Evolutionary conservation across 2,329 filamentous ascomycete genomes (phyloP).

Genomic region (Aspergillus sp.): DNA sequence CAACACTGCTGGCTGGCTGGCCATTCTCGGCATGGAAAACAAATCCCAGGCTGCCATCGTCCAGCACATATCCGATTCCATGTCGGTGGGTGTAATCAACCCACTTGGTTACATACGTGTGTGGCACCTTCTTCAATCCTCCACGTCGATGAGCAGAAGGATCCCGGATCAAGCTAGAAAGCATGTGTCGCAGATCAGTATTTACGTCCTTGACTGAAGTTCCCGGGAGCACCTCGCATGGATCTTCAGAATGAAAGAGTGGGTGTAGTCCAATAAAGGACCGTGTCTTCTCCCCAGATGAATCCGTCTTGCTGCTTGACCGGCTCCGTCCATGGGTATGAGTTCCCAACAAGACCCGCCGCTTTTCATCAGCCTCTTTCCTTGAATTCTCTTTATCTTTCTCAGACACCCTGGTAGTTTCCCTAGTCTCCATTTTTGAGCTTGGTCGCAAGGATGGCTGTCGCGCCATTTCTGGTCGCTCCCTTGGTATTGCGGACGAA

Average conservation of each 20-base stretch:
- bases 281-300: slow-evolving; percentile 19
- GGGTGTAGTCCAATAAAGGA: slow-evolving; percentile 28
- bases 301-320: slow-evolving; percentile 19
- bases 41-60: slow-evolving; percentile 42
- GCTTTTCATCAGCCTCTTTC: slow-evolving; percentile 5
- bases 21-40: slow-evolving; percentile 40
- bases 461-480: slow-evolving; percentile 2
- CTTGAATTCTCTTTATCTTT: slow-evolving; percentile 7
- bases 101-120: slow-evolving; percentile 44
- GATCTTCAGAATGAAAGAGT: slow-evolving; percentile 30
- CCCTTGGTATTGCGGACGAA: slow-evolving; percentile 12
- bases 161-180: slow-evolving; percentile 26
- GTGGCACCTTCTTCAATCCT: slow-evolving; percentile 21
- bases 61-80: slow-evolving; percentile 43
- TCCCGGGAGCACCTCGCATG: slow-evolving; percentile 27
- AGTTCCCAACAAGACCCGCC: slow-evolving; percentile 8
- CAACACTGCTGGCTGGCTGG: slow-evolving; percentile 36
- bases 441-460: slow-evolving; percentile 1
- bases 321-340: slow-evolving; percentile 12
- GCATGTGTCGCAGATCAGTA: slow-evolving; percentile 29
- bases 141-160: slow-evolving; percentile 23
- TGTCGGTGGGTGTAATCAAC: slow-evolving; percentile 45
- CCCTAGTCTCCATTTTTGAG: slow-evolving; percentile 2
- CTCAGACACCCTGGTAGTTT: background rate
- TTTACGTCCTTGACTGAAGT: slow-evolving; percentile 33